These are phyloP conservation scores for Botrytis squamosa DNA, from an alignment of 2,329 filamentous ascomycete species.

Conservation along the genomic window DNA sequence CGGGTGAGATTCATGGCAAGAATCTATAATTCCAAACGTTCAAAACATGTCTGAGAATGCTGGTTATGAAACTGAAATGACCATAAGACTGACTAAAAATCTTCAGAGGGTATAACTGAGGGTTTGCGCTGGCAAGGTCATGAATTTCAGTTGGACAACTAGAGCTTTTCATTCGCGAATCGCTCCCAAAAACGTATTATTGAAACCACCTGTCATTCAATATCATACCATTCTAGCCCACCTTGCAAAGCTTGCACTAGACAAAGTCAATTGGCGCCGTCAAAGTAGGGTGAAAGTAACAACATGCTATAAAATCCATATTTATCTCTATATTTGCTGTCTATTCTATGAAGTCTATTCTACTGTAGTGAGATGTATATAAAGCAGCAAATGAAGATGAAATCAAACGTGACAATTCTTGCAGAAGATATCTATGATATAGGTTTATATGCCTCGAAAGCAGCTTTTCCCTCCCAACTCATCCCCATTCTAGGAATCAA, in stretches of 20 bases:
- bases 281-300: neutral
- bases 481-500: neutral
- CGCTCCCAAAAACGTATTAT: too few species aligned
- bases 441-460: neutral
- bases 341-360: neutral
- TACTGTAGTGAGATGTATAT: neutral
- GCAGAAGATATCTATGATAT: neutral
- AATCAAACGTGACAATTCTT: neutral
- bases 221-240: neutral
- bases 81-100: neutral
- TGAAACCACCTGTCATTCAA: neutral
- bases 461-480: neutral
- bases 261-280: neutral
- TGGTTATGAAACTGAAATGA: neutral
- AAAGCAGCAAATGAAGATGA: neutral
- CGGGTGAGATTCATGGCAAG: neutral
- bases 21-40: neutral
- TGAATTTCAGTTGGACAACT: neutral
- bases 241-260: neutral
- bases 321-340: neutral
- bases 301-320: neutral
- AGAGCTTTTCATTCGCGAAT: neutral
- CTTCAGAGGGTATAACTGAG: neutral
- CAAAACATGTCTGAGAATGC: neutral
- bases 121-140: neutral